These are phyloP conservation scores for Grosmannia huntii DNA, from an alignment of 2,329 filamentous ascomycete species.

Conservation along the genomic window DNA sequence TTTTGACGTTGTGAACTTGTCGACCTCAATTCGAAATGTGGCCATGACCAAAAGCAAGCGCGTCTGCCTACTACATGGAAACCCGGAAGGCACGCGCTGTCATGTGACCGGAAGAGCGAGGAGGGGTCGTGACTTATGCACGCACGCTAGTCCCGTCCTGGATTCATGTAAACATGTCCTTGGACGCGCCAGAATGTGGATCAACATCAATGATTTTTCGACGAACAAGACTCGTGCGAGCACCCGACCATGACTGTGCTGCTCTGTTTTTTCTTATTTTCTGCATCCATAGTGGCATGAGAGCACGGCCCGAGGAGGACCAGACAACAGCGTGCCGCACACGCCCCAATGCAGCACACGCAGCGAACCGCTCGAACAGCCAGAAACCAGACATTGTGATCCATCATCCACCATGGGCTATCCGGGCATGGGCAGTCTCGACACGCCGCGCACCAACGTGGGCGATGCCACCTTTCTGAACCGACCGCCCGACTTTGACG, in stretches of 20 bases:
- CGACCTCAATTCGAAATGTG: constrained; percentile 4
- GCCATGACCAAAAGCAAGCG: constrained; percentile 3
- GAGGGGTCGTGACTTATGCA: background rate
- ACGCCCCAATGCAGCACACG: background rate
- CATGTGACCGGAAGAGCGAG: constrained; percentile 7
- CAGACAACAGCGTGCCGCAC: background rate
- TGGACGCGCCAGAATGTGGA: constrained; percentile 9
- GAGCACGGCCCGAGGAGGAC: background rate
- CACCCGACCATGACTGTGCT: background rate
- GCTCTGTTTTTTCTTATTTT: background rate
- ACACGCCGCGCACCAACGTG: constrained; percentile 75
- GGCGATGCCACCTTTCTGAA: constrained; percentile 74
- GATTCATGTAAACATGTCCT: constrained; percentile 13
- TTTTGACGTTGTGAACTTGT: too few species aligned
- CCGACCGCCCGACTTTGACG: constrained; percentile 60
- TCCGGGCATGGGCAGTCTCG: constrained; percentile 52
- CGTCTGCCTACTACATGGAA: constrained; percentile 7
- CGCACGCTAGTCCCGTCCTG: constrained; percentile 2
- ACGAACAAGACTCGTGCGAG: background rate
- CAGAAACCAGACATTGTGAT: background rate
- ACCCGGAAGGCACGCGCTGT: constrained; percentile 10
- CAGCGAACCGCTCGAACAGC: background rate
- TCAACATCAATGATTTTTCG: background rate
- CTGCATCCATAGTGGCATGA: background rate
- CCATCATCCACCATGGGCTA: constrained; percentile 39